These are phyloP conservation scores for Pythium aristosporum DNA, from an alignment of 352 stramenopile species.

Conservation along the genomic window DNA sequence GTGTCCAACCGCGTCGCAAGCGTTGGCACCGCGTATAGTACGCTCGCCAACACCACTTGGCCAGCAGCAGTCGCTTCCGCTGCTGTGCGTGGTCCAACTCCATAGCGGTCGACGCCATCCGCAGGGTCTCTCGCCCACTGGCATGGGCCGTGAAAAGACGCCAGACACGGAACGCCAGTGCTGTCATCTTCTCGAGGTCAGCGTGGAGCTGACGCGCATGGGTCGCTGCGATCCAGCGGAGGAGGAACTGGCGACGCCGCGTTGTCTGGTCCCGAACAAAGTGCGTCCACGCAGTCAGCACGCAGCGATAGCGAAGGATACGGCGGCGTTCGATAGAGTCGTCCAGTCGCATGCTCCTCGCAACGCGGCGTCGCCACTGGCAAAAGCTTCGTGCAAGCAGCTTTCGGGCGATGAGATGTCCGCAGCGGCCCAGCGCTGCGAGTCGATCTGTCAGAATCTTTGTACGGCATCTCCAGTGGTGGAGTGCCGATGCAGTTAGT, in stretches of 20 bases:
- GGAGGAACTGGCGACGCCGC: slow-evolving; percentile 10
- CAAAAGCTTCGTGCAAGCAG: not conserved
- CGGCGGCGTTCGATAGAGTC: not conserved
- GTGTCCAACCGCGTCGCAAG: slow-evolving; percentile 21
- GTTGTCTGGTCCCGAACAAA: slow-evolving; percentile 1
- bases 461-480: slow-evolving; percentile 1
- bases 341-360: not conserved
- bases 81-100: not conserved
- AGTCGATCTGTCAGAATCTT: not conserved
- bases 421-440: not conserved
- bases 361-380: slow-evolving; percentile 11
- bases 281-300: slow-evolving; percentile 11
- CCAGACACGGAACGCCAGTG: slow-evolving; percentile 21
- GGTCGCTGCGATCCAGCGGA: slow-evolving; percentile 18
- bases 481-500: not conserved
- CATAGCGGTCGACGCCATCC: too few relatives aligned
- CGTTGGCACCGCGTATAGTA: slow-evolving; percentile 35
- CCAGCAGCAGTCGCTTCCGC: slow-evolving; percentile 5
- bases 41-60: slow-evolving; percentile 40
- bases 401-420: not conserved
- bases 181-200: not conserved
- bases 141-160: not conserved
- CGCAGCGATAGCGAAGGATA: not conserved
- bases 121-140: not conserved
- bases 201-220: not conserved